phyloP scores from a whole-genome alignment of 192 early-diverging fungal genomes.

The Coemansia sp. region DNA sequence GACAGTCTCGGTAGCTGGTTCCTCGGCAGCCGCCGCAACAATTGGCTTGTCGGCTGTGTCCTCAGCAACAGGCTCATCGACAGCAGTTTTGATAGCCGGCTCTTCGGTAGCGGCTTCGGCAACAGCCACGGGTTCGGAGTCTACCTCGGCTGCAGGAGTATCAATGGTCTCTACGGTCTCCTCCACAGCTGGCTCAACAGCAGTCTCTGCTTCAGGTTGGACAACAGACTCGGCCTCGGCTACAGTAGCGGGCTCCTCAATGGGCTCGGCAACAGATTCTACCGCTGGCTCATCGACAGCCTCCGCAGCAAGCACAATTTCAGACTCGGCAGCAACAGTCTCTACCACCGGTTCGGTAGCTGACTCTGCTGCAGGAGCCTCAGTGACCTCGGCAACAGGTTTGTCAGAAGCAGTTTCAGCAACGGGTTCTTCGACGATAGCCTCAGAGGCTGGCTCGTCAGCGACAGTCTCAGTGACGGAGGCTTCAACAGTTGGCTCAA shows the following conservation, averaged over 20 bases:
- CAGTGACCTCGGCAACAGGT: background rate
- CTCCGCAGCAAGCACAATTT: background rate
- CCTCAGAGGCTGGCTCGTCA: background rate
- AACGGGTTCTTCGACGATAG: background rate
- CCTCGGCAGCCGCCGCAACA: no score
- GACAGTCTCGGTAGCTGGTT: background rate
- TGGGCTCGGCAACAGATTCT: background rate
- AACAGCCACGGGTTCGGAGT: background rate
- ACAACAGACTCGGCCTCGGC: background rate
- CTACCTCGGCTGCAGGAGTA: background rate
- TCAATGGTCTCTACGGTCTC: background rate
- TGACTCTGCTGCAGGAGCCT: conserved; percentile 1
- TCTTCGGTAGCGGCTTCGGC: background rate
- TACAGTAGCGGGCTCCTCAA: background rate
- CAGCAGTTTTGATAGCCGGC: background rate
- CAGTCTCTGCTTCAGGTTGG: background rate
- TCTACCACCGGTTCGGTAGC: background rate
- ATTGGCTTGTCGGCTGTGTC: background rate
- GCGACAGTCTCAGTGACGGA: background rate
- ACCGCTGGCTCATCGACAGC: background rate
- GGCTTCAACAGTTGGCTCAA: background rate
- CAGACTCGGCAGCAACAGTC: background rate
- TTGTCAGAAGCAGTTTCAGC: background rate
- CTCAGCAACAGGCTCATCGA: background rate
- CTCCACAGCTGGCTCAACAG: conserved; percentile 8